Base-by-base conservation (phyloP, 768 basidiomycete genomes). In the Hericium alpestre region DNA sequence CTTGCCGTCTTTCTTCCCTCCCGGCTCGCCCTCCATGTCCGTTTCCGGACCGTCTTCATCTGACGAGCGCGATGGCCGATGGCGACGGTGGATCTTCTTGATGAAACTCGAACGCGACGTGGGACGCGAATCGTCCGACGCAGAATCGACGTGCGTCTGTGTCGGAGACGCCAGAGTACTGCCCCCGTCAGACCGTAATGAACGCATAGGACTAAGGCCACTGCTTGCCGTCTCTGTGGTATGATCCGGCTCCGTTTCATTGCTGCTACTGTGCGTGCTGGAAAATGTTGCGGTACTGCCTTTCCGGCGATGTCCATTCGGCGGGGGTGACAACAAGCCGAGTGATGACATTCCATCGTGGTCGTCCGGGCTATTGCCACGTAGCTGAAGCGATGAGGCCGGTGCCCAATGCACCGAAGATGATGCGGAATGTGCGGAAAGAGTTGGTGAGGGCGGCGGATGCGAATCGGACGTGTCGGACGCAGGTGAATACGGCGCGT, bases 381-480 rank as follows among this genome's bases (percentile, higher is more conserved):
- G 81, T 50, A 92, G 66, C 3, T 76, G 75, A 3, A 81, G 71
- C 7, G 82, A 72, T 3, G 79, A 77, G 37, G 20, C 10, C 10
- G 22, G 49, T 23, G 65, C 69, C 58, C 85, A 89, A 38, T 82
- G 79, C 0, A 79, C 76, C 0, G 81, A 81, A 2, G 85, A 23
- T 13, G 49, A 51, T 0, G 49, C 86, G 15, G 62, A 65, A 37
- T 51, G 60, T 2, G 75, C 79, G 0, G 90, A 88, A 10, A 88
- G 74, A 0, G 89, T 90, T 1, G 89, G 90, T 0, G 89, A 91
- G 0, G 89, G 87, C 0, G 89, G 89, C 0, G 69, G 76, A 22
- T 72, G 71, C 49, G 37, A 15, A 46, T 65, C 39, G 25, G 39
- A 71, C 73, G 48, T 78, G n/a, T 76, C 73, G 0, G 72, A 75